These are phyloP conservation scores for Aspergillus bridgeri DNA, from an alignment of 495 filamentous ascomycete species.

Conservation along the genomic window DNA sequence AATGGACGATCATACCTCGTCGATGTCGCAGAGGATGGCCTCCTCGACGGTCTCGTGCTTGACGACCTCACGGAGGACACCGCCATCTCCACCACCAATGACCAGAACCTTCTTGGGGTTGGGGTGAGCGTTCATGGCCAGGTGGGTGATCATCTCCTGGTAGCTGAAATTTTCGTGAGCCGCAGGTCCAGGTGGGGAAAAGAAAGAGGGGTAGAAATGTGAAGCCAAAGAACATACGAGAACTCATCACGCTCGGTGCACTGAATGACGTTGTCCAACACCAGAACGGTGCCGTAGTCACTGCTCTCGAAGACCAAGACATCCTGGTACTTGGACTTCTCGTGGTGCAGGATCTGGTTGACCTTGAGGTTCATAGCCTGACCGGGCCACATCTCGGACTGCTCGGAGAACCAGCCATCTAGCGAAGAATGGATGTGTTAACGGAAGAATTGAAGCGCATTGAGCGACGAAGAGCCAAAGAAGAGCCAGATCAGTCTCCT, in stretches of 20 bases:
- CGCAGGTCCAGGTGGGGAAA: background rate
- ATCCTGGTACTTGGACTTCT: conserved; percentile 98
- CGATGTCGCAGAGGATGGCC: conserved; percentile 96
- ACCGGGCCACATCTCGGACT: conserved; percentile 97
- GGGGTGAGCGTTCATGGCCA: conserved; percentile 98
- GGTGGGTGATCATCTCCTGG: conserved; percentile 99
- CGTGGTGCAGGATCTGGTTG: conserved; percentile 95
- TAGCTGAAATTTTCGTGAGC: conserved; percentile 50
- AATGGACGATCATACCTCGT: conserved; percentile 63
- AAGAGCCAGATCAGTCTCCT: background rate
- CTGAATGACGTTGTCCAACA: conserved; percentile 98
- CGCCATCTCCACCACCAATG: conserved; percentile 95
- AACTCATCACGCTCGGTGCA: conserved; percentile 98
- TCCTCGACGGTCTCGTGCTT: conserved; percentile 94
- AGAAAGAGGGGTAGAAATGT: background rate
- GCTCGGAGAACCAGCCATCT: conserved; percentile 99
- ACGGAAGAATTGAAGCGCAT: conserved; percentile 1
- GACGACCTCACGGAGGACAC: conserved; percentile 95
- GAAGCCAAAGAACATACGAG: conserved; percentile 49
- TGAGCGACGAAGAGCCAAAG: background rate
- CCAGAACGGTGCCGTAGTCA: conserved; percentile 95
- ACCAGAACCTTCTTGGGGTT: conserved; percentile 97
- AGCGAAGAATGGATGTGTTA: conserved; percentile 9
- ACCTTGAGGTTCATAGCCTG: conserved; percentile 99
- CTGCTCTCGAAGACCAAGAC: conserved; percentile 97